A percentile compares a stretch with the other conserved stretches of the same genome.
These are phyloP conservation scores for Cryptomeria japonica DNA, from an alignment of 75 land plant species.

Conservation along the genomic window DNA sequence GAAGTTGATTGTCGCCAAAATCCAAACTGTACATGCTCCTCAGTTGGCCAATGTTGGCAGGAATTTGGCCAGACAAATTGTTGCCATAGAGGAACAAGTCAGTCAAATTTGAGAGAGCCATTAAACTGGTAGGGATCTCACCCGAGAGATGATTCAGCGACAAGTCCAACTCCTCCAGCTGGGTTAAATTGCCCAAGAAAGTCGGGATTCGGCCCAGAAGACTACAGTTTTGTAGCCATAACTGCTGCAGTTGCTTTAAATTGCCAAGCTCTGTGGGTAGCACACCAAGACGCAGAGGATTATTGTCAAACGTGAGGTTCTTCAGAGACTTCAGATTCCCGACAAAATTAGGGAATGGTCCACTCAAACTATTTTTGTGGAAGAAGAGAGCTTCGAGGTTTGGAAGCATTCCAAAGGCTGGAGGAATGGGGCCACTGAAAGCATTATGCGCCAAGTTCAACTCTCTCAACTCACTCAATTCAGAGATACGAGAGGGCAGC, in stretches of 20 bases:
- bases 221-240: constrained; percentile 16
- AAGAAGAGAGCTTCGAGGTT: constrained; percentile 26
- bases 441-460: constrained; percentile 16
- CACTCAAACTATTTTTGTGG: constrained; percentile 27
- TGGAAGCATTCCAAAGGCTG: constrained; percentile 20
- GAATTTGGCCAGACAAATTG: constrained; percentile 36
- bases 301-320: constrained; percentile 17
- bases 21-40: constrained; percentile 11
- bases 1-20: constrained; percentile 30
- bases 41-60: constrained; percentile 14
- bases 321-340: constrained; percentile 22
- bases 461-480: not conserved
- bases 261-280: constrained; percentile 20
- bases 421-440: constrained; percentile 34
- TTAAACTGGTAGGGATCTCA: constrained; percentile 42
- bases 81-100: constrained; percentile 26
- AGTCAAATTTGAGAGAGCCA: constrained; percentile 17
- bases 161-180: constrained; percentile 39
- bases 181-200: constrained; percentile 22
- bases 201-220: constrained; percentile 42
- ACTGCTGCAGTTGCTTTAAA: constrained; percentile 15
- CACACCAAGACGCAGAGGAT: constrained; percentile 15
- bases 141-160: constrained; percentile 48
- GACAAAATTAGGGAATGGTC: constrained; percentile 20
- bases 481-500: constrained; percentile 8